Evolutionary conservation across 352 stramenopile genomes (phyloP), one percentile per base, ranked within the genome.

Genomic region (Blastocystis sp.): DNA sequence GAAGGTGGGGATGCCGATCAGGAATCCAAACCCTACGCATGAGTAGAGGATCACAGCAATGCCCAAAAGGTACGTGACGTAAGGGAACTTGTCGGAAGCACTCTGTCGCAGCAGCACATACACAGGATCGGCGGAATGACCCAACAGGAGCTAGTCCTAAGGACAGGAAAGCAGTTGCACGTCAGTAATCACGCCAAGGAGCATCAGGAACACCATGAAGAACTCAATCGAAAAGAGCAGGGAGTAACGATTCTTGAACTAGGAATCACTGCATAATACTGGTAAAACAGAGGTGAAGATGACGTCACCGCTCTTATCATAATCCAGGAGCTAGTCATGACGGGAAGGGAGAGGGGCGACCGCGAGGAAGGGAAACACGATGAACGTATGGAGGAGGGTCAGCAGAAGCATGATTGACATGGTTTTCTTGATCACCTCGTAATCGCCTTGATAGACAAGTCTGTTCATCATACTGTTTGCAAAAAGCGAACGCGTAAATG

Each of bases 381-480:
- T 19, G 23, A 81, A 21, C 38, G 71, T 81, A 65, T 81, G 71
- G 10, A 64, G 14, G 66, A 21, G n/a, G 48, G 64, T 66, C 21
- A 81, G 28, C 43, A 81, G 21, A 45, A 81, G 10, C 71, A 81
- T 64, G 4, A 81, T 65, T 2, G 71, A 81, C 71, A 81, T 81
- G 7, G 66, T 53, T 23, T 62, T 53, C n/a, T 53, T 21, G n/a
- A 81, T 81, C 7, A 81, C 23, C 7, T 19, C 71, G 23, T 62
- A 40, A 81, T 81, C 71, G 11, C 71, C 71, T 38, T 81, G 71
- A 40, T 81, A 81, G 21, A 81, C 71, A 7, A 81, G 45, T 43
- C 71, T 81, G 66, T 53, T 17, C 52, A 1, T 65, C 64, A 81
- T 43, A 65, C 5, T 21, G 11, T 3, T 28, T 34, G 0, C 4